A percentile compares a stretch with the other conserved stretches of the same genome.
phyloP scores from a whole-genome alignment of 2,329 filamentous ascomycete species.

The Stachybotrys chartarum region DNA sequence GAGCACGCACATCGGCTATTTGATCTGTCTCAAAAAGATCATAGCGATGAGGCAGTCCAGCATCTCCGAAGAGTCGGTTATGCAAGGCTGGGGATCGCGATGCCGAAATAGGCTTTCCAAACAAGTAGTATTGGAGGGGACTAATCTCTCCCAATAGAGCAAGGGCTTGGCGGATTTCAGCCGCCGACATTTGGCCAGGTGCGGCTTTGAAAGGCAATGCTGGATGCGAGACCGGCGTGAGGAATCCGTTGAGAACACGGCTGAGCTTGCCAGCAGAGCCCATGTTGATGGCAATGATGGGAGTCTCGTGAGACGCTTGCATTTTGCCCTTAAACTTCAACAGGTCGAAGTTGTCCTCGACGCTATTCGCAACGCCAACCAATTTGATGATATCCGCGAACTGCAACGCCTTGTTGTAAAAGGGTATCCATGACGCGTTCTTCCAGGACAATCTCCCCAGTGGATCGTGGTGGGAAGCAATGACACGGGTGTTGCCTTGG shows the following conservation, averaged over 20 bases:
- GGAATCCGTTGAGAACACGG: slow-evolving; percentile 82
- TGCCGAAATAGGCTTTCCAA: slow-evolving; percentile 75
- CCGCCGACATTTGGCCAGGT: slow-evolving; percentile 84
- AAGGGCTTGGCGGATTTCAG: slow-evolving; percentile 76
- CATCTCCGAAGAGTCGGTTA: slow-evolving; percentile 71
- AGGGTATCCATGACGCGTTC: slow-evolving; percentile 85
- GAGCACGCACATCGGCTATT: slow-evolving; percentile 49
- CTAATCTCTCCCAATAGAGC: slow-evolving; percentile 73
- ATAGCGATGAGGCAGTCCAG: slow-evolving; percentile 83
- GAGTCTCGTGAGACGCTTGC: slow-evolving; percentile 64
- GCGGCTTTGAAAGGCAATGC: slow-evolving; percentile 87
- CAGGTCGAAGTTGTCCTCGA: slow-evolving; percentile 84
- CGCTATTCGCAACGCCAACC: slow-evolving; percentile 66
- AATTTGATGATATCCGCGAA: slow-evolving; percentile 94
- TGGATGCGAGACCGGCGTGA: slow-evolving; percentile 91
- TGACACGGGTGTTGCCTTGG: slow-evolving; percentile 72
- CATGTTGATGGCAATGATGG: slow-evolving; percentile 95
- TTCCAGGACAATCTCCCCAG: slow-evolving; percentile 73
- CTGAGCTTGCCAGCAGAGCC: slow-evolving; percentile 80
- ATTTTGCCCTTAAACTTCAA: slow-evolving; percentile 75
- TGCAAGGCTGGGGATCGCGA: slow-evolving; percentile 86
- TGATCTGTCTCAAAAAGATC: slow-evolving; percentile 65
- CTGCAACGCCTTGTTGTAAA: slow-evolving; percentile 84
- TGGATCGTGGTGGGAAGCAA: slow-evolving; percentile 93
- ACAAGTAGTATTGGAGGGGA: slow-evolving; percentile 73